These are phyloP conservation scores for Scortechinia acanthostroma DNA, from an alignment of 2,329 filamentous ascomycete species.

Conservation along the genomic window DNA sequence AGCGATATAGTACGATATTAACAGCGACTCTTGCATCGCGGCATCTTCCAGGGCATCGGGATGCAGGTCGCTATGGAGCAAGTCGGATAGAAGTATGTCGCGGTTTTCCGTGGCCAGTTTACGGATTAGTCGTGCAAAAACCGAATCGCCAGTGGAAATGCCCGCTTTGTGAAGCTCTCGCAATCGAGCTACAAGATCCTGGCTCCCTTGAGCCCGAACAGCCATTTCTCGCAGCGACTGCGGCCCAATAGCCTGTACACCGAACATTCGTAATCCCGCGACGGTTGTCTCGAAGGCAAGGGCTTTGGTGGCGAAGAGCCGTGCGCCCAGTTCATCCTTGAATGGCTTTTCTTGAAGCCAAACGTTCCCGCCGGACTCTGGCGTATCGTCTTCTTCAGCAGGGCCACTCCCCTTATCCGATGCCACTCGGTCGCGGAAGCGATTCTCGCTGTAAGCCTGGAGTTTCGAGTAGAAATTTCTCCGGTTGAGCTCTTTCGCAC, in stretches of 20 bases:
- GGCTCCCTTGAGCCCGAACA: background rate
- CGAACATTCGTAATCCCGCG: background rate
- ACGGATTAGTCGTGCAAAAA: background rate
- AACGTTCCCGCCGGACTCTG: background rate
- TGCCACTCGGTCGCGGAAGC: background rate
- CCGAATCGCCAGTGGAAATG: background rate
- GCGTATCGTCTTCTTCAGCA: background rate
- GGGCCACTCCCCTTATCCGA: background rate
- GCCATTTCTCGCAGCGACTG: background rate
- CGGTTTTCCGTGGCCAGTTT: background rate
- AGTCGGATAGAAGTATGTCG: background rate
- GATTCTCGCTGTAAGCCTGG: background rate
- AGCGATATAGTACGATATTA: slow-evolving; percentile 1
- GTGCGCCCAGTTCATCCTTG: background rate
- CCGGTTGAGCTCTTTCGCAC: background rate
- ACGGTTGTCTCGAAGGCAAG: background rate
- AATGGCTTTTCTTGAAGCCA: background rate
- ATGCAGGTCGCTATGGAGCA: background rate
- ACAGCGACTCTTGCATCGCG: background rate
- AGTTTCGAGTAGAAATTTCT: background rate
- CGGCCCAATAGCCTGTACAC: background rate
- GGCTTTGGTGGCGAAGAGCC: background rate
- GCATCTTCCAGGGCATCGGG: background rate
- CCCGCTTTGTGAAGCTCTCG: background rate
- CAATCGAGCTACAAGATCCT: background rate